Conservation (phyloP, 2,329 filamentous ascomycete species). For the Xylariaceae sp. region DNA sequence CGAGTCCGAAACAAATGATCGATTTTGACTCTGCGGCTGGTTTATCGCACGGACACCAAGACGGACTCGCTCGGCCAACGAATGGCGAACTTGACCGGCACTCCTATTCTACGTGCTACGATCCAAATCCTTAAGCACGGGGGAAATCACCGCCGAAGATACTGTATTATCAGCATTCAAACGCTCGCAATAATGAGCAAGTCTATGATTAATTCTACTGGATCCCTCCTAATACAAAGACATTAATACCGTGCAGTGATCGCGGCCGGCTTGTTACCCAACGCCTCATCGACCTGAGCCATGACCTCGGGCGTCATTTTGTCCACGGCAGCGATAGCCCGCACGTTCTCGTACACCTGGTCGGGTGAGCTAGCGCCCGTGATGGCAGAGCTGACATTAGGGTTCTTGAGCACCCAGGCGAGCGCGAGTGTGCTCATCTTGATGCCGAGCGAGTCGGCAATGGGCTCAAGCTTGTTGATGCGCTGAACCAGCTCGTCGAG, state of each 20-base stretch:
- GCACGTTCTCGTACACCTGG: conserved; percentile 56
- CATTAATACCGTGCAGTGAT: conserved; percentile 32
- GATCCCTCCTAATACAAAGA: no score
- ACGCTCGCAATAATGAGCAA: no score
- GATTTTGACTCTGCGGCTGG: no score
- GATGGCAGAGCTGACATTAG: conserved; percentile 56
- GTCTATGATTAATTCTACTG: no score
- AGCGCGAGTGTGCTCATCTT: conserved; percentile 52
- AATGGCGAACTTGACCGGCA: no score
- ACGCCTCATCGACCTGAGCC: conserved; percentile 52
- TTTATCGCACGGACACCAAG: no score
- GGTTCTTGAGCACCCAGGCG: conserved; percentile 58
- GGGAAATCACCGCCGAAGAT: no score
- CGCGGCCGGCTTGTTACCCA: conserved; percentile 52
- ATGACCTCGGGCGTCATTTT: conserved; percentile 55
- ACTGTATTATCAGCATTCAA: no score
- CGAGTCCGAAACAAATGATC: no score
- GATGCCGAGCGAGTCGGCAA: conserved; percentile 60
- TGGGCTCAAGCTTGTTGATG: conserved; percentile 53
- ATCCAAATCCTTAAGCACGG: no score
- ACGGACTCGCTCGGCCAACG: no score
- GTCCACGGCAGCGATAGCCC: conserved; percentile 46
- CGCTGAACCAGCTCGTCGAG: conserved; percentile 54
- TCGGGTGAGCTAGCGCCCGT: conserved; percentile 52
- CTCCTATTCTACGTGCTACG: no score